Percentiles rank a stretch among this genome's conserved stretches.
Evolutionary conservation across 139 green algal genomes (phyloP).

Genomic region (Asterochloris erici): DNA sequence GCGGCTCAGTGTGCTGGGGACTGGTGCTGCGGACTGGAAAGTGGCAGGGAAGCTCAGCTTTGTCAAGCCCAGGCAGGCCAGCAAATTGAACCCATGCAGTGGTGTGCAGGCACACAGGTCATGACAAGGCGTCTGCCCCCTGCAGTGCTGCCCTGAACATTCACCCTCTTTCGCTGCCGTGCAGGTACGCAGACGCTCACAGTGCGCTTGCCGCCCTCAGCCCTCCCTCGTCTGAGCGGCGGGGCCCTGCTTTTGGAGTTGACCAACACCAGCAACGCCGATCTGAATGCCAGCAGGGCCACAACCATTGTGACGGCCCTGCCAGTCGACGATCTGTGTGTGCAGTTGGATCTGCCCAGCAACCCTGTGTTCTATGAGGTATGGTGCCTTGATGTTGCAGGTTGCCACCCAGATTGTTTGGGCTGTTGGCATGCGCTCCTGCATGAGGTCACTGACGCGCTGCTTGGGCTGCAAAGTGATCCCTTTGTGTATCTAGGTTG

Average conservation of each 20-base stretch:
- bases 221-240: neutral
- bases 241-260: slow-evolving; percentile 10
- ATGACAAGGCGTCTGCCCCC: neutral
- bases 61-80: slow-evolving; percentile 4
- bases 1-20: no score
- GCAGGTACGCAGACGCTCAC: neutral
- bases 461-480: no score
- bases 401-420: neutral
- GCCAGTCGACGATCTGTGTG: neutral
- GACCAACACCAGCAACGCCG: slow-evolving; percentile 15
- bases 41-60: neutral
- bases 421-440: neutral
- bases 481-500: no score
- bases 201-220: neutral
- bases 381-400: neutral
- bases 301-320: slow-evolving; percentile 1
- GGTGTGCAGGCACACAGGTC: neutral
- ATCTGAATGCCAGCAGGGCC: neutral
- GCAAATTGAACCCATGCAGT: neutral
- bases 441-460: no score
- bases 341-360: neutral
- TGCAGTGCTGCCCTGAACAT: neutral
- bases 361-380: slow-evolving; percentile 22
- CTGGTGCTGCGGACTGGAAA: neutral
- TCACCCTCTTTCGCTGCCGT: neutral